These are phyloP conservation scores for Cyberlindnera xishuangbannaensis DNA, from an alignment of 805 yeast species.

Conservation along the genomic window DNA sequence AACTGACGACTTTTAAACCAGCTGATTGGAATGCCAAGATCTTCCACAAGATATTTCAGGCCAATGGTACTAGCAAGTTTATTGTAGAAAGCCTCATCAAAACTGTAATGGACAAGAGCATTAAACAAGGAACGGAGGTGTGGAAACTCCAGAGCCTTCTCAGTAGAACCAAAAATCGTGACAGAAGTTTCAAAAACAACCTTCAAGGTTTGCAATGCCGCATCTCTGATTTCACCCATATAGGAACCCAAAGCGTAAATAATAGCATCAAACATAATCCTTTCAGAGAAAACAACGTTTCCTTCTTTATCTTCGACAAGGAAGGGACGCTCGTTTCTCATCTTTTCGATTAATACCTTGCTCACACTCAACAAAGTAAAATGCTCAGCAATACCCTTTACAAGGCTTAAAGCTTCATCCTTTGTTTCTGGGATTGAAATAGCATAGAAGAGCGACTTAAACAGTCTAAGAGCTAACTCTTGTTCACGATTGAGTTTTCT, in stretches of 20 bases:
- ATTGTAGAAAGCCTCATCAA: slow-evolving; percentile 78
- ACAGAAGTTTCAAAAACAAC: slow-evolving; percentile 56
- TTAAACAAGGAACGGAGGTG: slow-evolving; percentile 71
- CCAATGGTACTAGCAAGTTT: slow-evolving; percentile 91
- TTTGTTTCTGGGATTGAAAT: slow-evolving; percentile 67
- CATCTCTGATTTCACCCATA: slow-evolving; percentile 58
- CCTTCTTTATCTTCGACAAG: slow-evolving; percentile 80
- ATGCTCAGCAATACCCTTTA: slow-evolving; percentile 70
- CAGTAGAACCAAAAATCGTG: slow-evolving; percentile 59
- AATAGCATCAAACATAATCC: slow-evolving; percentile 67
- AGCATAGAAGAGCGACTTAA: slow-evolving; percentile 71
- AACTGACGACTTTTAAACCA: slow-evolving; percentile 78
- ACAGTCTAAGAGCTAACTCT: slow-evolving; percentile 52
- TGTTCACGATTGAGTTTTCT: slow-evolving; percentile 54
- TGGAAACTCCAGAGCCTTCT: slow-evolving; percentile 65
- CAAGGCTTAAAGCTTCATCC: slow-evolving; percentile 58
- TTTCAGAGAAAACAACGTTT: slow-evolving; percentile 58
- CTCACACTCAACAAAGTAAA: slow-evolving; percentile 74
- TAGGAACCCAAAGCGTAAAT: slow-evolving; percentile 77
- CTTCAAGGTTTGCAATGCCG: slow-evolving; percentile 64
- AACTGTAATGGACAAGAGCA: slow-evolving; percentile 85
- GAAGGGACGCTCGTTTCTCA: slow-evolving; percentile 64
- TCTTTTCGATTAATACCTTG: slow-evolving; percentile 60
- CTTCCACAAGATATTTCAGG: slow-evolving; percentile 63
- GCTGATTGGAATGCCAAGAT: slow-evolving; percentile 55